These are phyloP conservation scores for Malassezia brasiliensis DNA, from an alignment of 1,284 basidiomycete genomes.

Conservation along the genomic window DNA sequence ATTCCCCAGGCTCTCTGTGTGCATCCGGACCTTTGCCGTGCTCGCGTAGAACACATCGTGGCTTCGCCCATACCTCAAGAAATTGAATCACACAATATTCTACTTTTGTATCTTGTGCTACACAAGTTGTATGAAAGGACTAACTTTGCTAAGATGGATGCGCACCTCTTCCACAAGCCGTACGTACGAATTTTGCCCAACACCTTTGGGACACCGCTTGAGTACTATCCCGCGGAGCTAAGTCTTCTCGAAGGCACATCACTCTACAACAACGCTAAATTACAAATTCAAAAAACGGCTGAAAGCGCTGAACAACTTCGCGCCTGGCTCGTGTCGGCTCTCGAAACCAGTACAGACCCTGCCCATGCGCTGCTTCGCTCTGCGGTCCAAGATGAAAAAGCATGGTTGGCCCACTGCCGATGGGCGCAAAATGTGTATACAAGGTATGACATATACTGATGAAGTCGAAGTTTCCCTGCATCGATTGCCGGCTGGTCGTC, in stretches of 20 bases:
- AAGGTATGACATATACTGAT: constrained; percentile 9
- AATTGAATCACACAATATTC: neutral
- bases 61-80: neutral
- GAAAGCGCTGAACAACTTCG: too few relatives aligned
- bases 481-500: constrained; percentile 15
- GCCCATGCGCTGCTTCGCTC: too few relatives aligned
- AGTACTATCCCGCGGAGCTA: constrained; percentile 22
- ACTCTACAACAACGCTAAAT: constrained; percentile 7
- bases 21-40: neutral
- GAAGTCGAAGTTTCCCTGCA: constrained; percentile 37
- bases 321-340: too few relatives aligned
- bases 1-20: constrained; percentile 3
- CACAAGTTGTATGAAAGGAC: neutral
- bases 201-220: constrained; percentile 22
- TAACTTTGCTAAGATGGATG: neutral
- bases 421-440: constrained; percentile 26
- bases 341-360: too few relatives aligned
- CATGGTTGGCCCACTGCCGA: constrained; percentile 21
- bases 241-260: constrained; percentile 25
- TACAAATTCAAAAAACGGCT: too few relatives aligned
- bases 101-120: constrained; percentile 6
- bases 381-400: neutral
- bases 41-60: neutral
- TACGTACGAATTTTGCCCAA: constrained; percentile 27
- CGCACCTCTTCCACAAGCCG: constrained; percentile 7